Conservation (phyloP, 108 stramenopile species). For the Schizochytrium sp. region DNA sequence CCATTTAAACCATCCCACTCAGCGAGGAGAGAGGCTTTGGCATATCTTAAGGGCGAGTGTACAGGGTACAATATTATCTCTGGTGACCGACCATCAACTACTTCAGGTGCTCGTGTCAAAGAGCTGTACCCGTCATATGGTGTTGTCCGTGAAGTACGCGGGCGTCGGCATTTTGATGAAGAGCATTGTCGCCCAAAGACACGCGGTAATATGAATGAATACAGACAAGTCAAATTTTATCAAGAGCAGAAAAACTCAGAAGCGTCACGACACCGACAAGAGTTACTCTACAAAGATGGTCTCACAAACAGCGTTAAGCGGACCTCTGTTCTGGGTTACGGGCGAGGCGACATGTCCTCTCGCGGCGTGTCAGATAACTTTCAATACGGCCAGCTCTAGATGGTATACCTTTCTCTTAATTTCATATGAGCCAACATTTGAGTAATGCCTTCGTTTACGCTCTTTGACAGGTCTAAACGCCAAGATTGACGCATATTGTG, state of each 20-base stretch:
- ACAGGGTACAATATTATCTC: slow-evolving; percentile 34
- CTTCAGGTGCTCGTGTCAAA: background rate
- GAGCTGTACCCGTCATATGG: background rate
- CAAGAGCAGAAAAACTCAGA: background rate
- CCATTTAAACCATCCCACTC: background rate
- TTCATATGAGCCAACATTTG: too few species aligned
- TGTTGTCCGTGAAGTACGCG: background rate
- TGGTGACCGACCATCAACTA: slow-evolving; percentile 44
- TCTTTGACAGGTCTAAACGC: too few species aligned
- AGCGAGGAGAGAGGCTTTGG: background rate
- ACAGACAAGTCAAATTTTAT: slow-evolving; percentile 6
- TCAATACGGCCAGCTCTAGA: background rate
- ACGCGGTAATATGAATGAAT: background rate
- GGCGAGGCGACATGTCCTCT: slow-evolving; percentile 56
- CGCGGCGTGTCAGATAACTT: slow-evolving; percentile 56
- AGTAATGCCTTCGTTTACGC: too few species aligned
- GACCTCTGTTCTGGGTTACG: slow-evolving; percentile 26
- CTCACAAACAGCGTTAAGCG: slow-evolving; percentile 3
- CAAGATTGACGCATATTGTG: too few species aligned
- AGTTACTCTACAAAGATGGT: background rate
- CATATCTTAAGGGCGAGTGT: background rate
- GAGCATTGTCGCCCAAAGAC: background rate
- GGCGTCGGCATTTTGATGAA: slow-evolving; percentile 14
- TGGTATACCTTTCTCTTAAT: background rate
- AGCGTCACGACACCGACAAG: background rate